These are phyloP conservation scores for Rubus parviflorus DNA, from an alignment of 306 rosid species.

Conservation along the genomic window DNA sequence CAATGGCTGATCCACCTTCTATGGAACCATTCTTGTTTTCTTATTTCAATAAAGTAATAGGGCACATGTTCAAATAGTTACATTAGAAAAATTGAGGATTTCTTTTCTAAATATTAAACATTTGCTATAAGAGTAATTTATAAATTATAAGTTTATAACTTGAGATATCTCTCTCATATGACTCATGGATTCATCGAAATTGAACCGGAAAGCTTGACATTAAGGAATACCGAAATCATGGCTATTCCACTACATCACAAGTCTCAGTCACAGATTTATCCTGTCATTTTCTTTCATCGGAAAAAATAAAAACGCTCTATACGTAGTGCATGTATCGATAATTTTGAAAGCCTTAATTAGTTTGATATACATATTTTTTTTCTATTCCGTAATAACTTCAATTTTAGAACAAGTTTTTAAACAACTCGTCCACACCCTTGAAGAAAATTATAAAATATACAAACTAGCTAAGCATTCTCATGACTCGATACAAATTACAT, in stretches of 20 bases:
- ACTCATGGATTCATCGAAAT: neutral
- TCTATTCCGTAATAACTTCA: too few species aligned
- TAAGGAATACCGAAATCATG: neutral
- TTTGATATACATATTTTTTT: too few species aligned
- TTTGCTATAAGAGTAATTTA: too few species aligned
- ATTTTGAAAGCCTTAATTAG: neutral
- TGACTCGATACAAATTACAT: too few species aligned
- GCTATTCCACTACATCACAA: neutral
- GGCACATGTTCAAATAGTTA: neutral
- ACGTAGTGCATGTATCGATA: neutral
- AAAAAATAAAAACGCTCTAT: neutral
- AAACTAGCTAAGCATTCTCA: too few species aligned
- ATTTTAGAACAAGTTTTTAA: too few species aligned
- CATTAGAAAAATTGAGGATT: too few species aligned
- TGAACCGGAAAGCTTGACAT: neutral
- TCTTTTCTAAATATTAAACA: too few species aligned
- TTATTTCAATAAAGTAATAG: neutral
- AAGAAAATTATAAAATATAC: too few species aligned
- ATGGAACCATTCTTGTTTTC: neutral
- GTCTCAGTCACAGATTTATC: neutral
- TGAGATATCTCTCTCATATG: too few species aligned
- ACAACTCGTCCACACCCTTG: too few species aligned
- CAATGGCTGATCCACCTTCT: neutral
- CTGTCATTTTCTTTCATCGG: neutral
- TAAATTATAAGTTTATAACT: too few species aligned